Evolutionary conservation across 1,284 basidiomycete genomes (phyloP), one percentile per base, ranked within the genome.

Genomic region (Ustilago tritici): DNA sequence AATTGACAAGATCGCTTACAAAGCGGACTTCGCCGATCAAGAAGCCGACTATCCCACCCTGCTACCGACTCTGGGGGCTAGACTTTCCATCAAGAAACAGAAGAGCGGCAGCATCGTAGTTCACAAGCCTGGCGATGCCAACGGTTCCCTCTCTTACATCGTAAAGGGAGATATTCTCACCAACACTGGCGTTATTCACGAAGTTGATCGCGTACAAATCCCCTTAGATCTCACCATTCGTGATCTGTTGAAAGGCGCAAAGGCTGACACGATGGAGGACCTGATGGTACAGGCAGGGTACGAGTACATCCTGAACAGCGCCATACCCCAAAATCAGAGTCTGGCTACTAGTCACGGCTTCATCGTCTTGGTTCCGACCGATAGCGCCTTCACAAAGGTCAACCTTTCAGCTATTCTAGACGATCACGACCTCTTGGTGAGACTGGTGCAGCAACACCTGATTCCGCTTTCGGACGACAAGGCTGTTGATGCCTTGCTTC

Each of bases 171-270:
- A 98, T 84, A 88, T 91, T 41, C 89, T 94, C 61, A 96, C 95
- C 0, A 89, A 91, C 74, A 98, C 95, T 2, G 96, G 97, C 14
- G 94, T 93, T 23, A 90, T 98, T 54, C 96, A 99, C 85, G 92
- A 94, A 80, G 88, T 98, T 62, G 93, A 96, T 85, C 86, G 86
- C 12, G 90, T 99, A 40, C 89, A 95, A 79, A 90, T 98, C 53
- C 97, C 97, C 15, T 91, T 98, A 31, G 88, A 93, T 54, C 88
- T 99, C 62, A 94, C 92, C 5, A 89, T 95, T 32, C 61, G 70
- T 31, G 97, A 98, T 87, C 89, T 99, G 23, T 89, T 95, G 78
- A 91, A 91, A 79, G 95, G 95, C 0, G 93, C 93, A 9, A 93
- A 94, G 84, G 87, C 86, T 8, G 84, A 81, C 28, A 96, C 93